phyloP scores from a whole-genome alignment of 495 filamentous ascomycete species.

The Aspergillus leporis region DNA sequence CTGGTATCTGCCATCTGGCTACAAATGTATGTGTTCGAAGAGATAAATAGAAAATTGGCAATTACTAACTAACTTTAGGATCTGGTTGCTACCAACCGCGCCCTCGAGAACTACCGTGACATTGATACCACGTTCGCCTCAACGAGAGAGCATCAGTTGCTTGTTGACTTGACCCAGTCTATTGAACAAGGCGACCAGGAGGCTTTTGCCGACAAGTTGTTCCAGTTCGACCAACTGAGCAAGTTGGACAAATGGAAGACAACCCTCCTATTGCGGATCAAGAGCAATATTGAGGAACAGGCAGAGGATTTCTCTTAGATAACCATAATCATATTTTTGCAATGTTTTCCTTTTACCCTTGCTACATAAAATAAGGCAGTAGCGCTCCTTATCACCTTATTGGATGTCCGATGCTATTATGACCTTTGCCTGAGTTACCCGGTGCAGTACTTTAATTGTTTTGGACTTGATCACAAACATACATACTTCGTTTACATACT shows the following conservation, averaged over 20 bases:
- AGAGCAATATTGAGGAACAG: conserved; percentile 75
- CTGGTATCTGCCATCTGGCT: conserved; percentile 79
- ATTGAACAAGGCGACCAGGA: conserved; percentile 75
- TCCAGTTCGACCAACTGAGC: conserved; percentile 83
- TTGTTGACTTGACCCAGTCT: conserved; percentile 70
- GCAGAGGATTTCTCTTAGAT: conserved; percentile 72
- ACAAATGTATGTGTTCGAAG: conserved; percentile 48
- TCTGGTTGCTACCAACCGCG: conserved; percentile 70
- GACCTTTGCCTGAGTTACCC: not conserved
- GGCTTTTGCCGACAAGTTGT: conserved; percentile 79
- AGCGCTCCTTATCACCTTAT: not conserved
- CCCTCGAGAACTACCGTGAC: conserved; percentile 77
- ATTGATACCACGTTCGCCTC: conserved; percentile 74
- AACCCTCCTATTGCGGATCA: conserved; percentile 76
- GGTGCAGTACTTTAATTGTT: not conserved
- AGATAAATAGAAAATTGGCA: not conserved
- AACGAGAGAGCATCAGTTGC: conserved; percentile 75
- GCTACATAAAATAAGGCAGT: not conserved
- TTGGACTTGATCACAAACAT: not conserved
- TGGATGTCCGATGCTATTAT: not conserved
- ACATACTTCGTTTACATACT: not conserved
- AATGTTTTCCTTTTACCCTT: conserved; percentile 9
- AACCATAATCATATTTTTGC: conserved; percentile 17
- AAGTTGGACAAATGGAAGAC: conserved; percentile 97
- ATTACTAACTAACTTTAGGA: conserved; percentile 46